Evolutionary conservation across 768 basidiomycete genomes (phyloP).

Genomic region (Calocybe cyanea): DNA sequence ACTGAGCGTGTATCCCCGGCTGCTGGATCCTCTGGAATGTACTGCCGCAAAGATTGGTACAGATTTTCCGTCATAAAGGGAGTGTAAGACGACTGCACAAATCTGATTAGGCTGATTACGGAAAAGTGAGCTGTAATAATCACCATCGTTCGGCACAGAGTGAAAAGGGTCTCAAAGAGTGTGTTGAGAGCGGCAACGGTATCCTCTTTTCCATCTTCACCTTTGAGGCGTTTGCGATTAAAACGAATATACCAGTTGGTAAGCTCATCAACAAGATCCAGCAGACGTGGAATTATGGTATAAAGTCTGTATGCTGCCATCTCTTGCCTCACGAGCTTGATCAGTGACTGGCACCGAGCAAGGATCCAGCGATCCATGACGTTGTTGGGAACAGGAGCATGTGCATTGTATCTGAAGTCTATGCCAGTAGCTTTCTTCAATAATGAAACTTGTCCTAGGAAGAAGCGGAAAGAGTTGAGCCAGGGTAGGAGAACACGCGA

Average conservation of each 20-base stretch:
- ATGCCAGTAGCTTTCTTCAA: slow-evolving; percentile 75
- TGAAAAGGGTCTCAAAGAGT: slow-evolving; percentile 91
- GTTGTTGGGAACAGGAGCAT: slow-evolving; percentile 78
- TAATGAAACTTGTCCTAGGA: slow-evolving; percentile 89
- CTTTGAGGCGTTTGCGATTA: slow-evolving; percentile 93
- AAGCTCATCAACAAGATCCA: slow-evolving; percentile 91
- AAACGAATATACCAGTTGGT: slow-evolving; percentile 99
- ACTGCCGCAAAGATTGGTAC: slow-evolving; percentile 86
- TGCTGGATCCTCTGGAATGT: slow-evolving; percentile 71
- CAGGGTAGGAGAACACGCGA: slow-evolving; percentile 96
- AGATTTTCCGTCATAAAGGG: slow-evolving; percentile 97
- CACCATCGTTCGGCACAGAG: slow-evolving; percentile 94
- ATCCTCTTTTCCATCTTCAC: slow-evolving; percentile 88
- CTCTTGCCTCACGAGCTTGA: slow-evolving; percentile 85
- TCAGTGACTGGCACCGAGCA: slow-evolving; percentile 95
- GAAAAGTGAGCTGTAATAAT: neutral
- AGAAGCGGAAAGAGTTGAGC: slow-evolving; percentile 99
- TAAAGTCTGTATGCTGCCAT: slow-evolving; percentile 98
- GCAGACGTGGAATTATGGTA: slow-evolving; percentile 92
- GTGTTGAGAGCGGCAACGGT: slow-evolving; percentile 89
- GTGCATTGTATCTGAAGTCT: slow-evolving; percentile 84
- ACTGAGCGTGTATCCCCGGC: slow-evolving; percentile 84
- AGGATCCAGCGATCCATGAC: slow-evolving; percentile 99
- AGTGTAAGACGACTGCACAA: slow-evolving; percentile 85
- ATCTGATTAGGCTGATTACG: neutral